A percentile compares a stretch with the other conserved stretches of the same genome.
phyloP scores from a whole-genome alignment of 371 early-diverging fungal genomes.

The Nematocida minor region DNA sequence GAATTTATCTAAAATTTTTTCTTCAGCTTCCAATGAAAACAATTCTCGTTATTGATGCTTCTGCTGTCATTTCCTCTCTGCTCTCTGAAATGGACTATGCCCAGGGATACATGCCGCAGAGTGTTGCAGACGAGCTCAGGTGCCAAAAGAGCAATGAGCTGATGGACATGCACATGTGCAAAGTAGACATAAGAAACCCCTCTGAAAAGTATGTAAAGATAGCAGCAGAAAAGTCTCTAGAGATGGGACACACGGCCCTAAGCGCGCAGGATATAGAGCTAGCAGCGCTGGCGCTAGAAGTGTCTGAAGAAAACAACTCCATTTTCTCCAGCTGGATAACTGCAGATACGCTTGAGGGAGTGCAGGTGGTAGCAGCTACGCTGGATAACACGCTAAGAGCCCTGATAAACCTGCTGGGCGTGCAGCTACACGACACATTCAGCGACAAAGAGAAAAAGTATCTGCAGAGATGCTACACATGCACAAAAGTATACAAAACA shows the following conservation, averaged over 20 bases:
- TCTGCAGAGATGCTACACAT: constrained; percentile 46
- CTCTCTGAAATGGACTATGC: constrained; percentile 23
- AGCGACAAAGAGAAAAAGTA: constrained; percentile 5
- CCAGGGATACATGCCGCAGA: constrained; percentile 52
- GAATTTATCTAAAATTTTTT: no score
- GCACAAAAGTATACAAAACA: constrained; percentile 25
- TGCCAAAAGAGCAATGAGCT: constrained; percentile 48
- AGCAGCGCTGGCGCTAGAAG: constrained; percentile 59
- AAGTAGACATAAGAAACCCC: constrained; percentile 60
- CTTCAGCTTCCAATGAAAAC: no score
- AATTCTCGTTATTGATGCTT: constrained; percentile 62
- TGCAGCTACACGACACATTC: constrained; percentile 11
- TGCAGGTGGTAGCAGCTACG: constrained; percentile 18
- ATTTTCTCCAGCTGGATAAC: constrained; percentile 27
- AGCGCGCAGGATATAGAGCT: constrained; percentile 58
- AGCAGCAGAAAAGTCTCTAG: constrained; percentile 35
- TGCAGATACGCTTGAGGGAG: neutral
- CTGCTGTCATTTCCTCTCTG: constrained; percentile 44
- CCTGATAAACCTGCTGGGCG: constrained; percentile 10
- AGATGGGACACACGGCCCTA: constrained; percentile 32
- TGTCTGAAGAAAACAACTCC: constrained; percentile 44
- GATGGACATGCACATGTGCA: constrained; percentile 42
- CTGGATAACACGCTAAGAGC: constrained; percentile 7
- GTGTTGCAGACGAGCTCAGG: constrained; percentile 53
- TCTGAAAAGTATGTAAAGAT: constrained; percentile 32